Conservation (phyloP, 2,329 filamentous ascomycete species). For the Coniella vitis region DNA sequence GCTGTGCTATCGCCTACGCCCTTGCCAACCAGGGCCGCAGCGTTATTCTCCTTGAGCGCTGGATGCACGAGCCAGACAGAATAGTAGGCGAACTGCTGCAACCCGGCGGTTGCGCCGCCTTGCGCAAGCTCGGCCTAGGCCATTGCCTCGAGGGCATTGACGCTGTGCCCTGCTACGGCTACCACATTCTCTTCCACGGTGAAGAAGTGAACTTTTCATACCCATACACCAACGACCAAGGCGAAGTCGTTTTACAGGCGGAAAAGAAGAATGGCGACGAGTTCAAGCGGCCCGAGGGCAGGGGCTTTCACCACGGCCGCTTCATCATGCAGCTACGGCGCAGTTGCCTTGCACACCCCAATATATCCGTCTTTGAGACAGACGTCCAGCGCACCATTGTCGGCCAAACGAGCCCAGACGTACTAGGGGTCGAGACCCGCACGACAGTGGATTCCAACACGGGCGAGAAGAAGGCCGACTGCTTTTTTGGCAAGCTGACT, state of each 20-base stretch:
- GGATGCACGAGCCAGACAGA: constrained; percentile 84
- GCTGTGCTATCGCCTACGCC: constrained; percentile 77
- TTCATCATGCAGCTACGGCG: constrained; percentile 79
- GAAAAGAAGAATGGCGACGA: constrained; percentile 23
- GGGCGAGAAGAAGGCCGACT: constrained; percentile 55
- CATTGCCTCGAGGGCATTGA: constrained; percentile 88
- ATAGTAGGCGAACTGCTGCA: constrained; percentile 95
- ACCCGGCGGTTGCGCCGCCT: constrained; percentile 77
- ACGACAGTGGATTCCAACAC: constrained; percentile 51
- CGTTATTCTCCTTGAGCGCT: constrained; percentile 83
- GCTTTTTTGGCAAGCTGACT: constrained; percentile 83
- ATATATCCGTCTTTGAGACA: constrained; percentile 87
- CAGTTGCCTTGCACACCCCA: constrained; percentile 66
- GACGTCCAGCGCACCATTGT: constrained; percentile 72
- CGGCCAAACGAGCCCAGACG: constrained; percentile 59
- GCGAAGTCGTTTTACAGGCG: constrained; percentile 30
- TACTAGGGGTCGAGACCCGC: constrained; percentile 74
- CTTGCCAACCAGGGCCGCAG: constrained; percentile 85
- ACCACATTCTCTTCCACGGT: constrained; percentile 78
- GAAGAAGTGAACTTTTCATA: constrained; percentile 72
- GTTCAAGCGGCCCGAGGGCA: constrained; percentile 57
- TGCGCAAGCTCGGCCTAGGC: constrained; percentile 71
- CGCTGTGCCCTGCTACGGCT: constrained; percentile 73
- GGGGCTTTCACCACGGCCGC: constrained; percentile 87
- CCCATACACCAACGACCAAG: constrained; percentile 51